Conservation (phyloP, 768 basidiomycete species). For the Lentinula raphanica region DNA sequence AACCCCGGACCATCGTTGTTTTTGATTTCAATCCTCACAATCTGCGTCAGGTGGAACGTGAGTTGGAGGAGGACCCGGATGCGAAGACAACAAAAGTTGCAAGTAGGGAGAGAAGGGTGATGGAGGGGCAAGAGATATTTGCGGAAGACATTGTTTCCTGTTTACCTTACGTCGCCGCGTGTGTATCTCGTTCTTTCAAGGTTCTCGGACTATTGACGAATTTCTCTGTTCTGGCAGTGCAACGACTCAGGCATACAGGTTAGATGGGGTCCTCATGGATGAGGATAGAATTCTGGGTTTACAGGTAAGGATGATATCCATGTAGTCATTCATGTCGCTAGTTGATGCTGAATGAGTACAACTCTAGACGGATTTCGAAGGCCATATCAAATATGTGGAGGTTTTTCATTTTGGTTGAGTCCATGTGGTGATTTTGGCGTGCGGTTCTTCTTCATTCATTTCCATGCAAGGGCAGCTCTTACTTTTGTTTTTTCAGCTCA, state of each 20-base stretch:
- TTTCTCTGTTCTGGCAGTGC: neutral
- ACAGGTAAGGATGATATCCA: neutral
- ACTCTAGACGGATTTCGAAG: neutral
- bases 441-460: too few relatives aligned
- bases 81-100: neutral
- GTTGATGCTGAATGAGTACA: neutral
- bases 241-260: neutral
- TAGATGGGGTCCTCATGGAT: constrained; percentile 6
- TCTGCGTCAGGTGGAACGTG: neutral
- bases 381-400: constrained; percentile 2
- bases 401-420: constrained; percentile 5
- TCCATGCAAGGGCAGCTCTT: too few relatives aligned
- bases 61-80: neutral
- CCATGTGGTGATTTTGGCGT: too few relatives aligned
- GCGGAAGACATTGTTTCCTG: constrained; percentile 1
- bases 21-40: constrained; percentile 8
- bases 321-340: neutral
- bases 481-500: too few relatives aligned
- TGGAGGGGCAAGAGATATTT: neutral
- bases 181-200: neutral
- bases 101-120: neutral
- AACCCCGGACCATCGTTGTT: neutral
- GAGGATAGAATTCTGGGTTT: neutral
- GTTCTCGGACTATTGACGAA: neutral
- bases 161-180: constrained; percentile 5